phyloP scores from a whole-genome alignment of 768 basidiomycete genomes.

The Kwoniella dejecticola region DNA sequence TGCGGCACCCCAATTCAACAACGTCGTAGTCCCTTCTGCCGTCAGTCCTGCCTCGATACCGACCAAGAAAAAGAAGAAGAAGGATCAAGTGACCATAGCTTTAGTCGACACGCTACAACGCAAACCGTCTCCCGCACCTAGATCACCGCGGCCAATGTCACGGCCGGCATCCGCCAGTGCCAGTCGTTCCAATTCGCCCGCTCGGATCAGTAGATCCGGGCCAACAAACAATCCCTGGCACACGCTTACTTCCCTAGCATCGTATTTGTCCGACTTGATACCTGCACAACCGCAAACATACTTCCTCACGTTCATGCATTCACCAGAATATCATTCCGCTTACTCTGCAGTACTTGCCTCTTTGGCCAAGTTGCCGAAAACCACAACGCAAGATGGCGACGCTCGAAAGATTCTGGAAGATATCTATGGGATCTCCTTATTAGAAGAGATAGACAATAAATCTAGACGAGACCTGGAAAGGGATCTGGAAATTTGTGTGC shows the following conservation, averaged over 20 bases:
- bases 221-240: constrained; percentile 43
- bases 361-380: constrained; percentile 18
- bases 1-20: not conserved
- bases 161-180: not conserved
- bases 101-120: constrained; percentile 46
- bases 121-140: constrained; percentile 20
- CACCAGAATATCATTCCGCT: constrained; percentile 39
- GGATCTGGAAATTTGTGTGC: constrained; percentile 45
- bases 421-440: constrained; percentile 37
- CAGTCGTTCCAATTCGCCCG: constrained; percentile 3
- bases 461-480: constrained; percentile 7
- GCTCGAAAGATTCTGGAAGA: constrained; percentile 36
- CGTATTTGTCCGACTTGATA: constrained; percentile 40
- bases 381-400: not conserved
- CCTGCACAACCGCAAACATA: constrained; percentile 27
- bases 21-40: constrained; percentile 1
- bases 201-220: not conserved
- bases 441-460: constrained; percentile 1
- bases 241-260: constrained; percentile 42
- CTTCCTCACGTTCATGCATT: constrained; percentile 46
- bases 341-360: constrained; percentile 44
- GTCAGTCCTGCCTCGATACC: not conserved
- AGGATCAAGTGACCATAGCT: constrained; percentile 24
- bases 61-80: constrained; percentile 23
- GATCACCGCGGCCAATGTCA: constrained; percentile 27